A percentile compares a stretch with the other conserved stretches of the same genome.
These are phyloP conservation scores for Ophiocordyceps camponoti-rufipedis DNA, from an alignment of 2,329 filamentous ascomycete genomes.

Conservation along the genomic window DNA sequence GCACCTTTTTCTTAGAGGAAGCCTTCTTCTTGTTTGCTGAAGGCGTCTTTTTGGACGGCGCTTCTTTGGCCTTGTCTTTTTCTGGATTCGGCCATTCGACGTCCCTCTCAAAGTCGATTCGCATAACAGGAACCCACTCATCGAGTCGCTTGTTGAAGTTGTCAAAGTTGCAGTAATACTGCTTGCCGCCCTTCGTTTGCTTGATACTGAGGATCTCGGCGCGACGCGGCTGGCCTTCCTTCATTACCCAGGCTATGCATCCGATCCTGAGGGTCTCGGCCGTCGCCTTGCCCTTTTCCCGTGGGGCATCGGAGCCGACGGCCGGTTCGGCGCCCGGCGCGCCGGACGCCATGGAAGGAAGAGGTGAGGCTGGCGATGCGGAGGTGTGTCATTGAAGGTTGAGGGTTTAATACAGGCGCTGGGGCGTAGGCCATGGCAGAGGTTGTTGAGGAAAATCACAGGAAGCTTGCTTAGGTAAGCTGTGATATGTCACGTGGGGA, in stretches of 20 bases:
- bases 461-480: too few relatives aligned
- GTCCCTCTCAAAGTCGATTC: conserved; percentile 75
- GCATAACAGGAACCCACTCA: conserved; percentile 74
- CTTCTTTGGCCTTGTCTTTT: conserved; percentile 59
- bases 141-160: conserved; percentile 80
- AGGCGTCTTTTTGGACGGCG: conserved; percentile 53
- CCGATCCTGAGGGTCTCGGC: conserved; percentile 54
- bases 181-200: conserved; percentile 70
- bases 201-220: conserved; percentile 94
- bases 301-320: conserved; percentile 37
- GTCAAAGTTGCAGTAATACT: conserved; percentile 94
- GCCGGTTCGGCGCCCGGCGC: conserved; percentile 30
- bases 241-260: conserved; percentile 42
- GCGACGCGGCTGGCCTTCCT: conserved; percentile 70
- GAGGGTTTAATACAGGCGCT: too few relatives aligned
- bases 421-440: too few relatives aligned
- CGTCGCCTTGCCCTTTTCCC: conserved; percentile 66
- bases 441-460: too few relatives aligned
- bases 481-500: too few relatives aligned
- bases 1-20: conserved; percentile 37
- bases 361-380: not conserved
- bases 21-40: conserved; percentile 38
- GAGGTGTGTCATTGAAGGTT: too few relatives aligned
- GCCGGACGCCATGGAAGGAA: conserved; percentile 33
- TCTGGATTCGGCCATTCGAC: conserved; percentile 94